Evolutionary conservation across 176 grass and related monocot genomes (phyloP), one percentile per base, ranked within the genome.

Genomic region (Phragmites australis): DNA sequence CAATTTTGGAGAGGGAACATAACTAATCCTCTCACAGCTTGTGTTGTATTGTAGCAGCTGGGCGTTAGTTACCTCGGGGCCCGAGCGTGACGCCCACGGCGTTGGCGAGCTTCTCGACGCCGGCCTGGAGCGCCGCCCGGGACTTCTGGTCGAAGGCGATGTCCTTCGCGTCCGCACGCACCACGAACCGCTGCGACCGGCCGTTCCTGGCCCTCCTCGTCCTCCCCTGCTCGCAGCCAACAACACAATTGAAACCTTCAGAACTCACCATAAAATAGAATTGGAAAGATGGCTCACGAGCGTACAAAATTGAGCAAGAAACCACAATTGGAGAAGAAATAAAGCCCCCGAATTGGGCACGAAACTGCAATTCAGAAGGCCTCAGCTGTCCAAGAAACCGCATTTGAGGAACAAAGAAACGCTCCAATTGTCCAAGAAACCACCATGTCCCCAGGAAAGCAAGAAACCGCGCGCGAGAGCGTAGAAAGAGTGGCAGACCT

Each of bases 21-120:
- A 31, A 31, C 5, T 27, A 14, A 29, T 10, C 3, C 25, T 30
- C 2, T 31, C 5, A 15, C 18, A 15, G 42, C 39, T 13, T n/a
- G 23, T 29, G 22, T 8, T 59, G 5, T 45, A 21, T 0, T 75
- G 17, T 61, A 1, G 23, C 16, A 65, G 29, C 18, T 14, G 44
- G 26, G 57, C 17, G 11, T 49, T 12, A 14, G 2, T 14, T 72
- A 87, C 92, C 92, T 87, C 84, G 81, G 2, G 92, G 92, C 8
- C 92, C 92, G 29, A 94, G 89, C 47, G 92, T 94, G 47, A 94
- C 89, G 14, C 87, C 87, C 31, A 94, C 89, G 55, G 89, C 92
- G 29, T 89, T 84, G 25, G 92, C 92, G 42, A 94, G 92, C 87
- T 91, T 94, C 77, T 92, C 87, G 37, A 94, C 73, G 11, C 92